Conservation (phyloP, 352 stramenopile genomes). For the Blastocystis hominis region DNA sequence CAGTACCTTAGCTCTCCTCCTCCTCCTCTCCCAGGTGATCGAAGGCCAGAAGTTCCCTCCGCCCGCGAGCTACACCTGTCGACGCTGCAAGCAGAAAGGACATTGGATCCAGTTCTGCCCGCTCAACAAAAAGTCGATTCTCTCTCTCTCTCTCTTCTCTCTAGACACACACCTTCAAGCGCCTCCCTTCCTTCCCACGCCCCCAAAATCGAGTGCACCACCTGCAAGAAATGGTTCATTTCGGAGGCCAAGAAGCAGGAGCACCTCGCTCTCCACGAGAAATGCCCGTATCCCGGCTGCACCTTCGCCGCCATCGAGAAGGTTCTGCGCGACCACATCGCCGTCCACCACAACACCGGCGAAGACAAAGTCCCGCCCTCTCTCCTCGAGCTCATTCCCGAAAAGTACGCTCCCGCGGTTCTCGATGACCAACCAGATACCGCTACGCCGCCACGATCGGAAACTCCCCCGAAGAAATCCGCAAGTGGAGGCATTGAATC, state of each 20-base stretch:
- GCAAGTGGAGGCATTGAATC: neutral
- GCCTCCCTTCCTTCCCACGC: neutral
- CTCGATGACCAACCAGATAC: slow-evolving; percentile 2
- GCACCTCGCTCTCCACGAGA: slow-evolving; percentile 23
- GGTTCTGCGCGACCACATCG: slow-evolving; percentile 45
- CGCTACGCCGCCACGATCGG: slow-evolving; percentile 34
- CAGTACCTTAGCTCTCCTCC: neutral
- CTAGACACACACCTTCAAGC: neutral
- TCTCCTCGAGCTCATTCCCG: slow-evolving; percentile 54
- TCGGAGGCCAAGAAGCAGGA: slow-evolving; percentile 50
- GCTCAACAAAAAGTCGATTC: slow-evolving; percentile 5
- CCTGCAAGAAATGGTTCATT: slow-evolving; percentile 56
- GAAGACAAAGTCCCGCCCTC: slow-evolving; percentile 18
- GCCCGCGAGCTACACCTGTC: slow-evolving; percentile 24
- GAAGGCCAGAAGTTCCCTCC: slow-evolving; percentile 55
- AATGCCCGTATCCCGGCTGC: slow-evolving; percentile 47
- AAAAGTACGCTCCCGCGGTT: neutral
- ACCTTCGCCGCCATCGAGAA: slow-evolving; percentile 42
- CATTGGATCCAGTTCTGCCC: slow-evolving; percentile 58
- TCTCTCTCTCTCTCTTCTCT: neutral
- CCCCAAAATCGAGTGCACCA: slow-evolving; percentile 40
- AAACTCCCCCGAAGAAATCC: slow-evolving; percentile 48
- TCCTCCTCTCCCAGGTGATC: neutral
- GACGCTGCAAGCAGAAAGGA: slow-evolving; percentile 54
- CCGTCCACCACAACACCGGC: neutral